Evolutionary conservation across 495 filamentous ascomycete species (phyloP), one percentile per base, ranked within the genome.

Genomic region (Penicillium psychrofluorescens): DNA sequence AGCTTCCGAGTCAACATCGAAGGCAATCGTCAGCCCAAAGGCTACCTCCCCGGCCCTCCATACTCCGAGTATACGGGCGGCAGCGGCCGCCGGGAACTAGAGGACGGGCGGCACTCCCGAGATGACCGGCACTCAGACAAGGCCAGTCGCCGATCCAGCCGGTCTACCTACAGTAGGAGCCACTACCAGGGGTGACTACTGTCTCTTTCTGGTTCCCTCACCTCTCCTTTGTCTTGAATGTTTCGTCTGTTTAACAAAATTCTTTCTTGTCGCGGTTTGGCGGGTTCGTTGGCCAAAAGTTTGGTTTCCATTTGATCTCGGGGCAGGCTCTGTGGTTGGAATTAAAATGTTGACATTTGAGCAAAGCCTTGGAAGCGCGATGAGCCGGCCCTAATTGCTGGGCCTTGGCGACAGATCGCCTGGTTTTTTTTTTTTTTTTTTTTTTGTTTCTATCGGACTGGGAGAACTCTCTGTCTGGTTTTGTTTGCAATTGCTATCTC

Each of bases 121-220:
- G 52, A 55, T 11, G 67, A 69, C 36, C 58, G 56, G 34, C 62
- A 62, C 36, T 66, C 65, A 7, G 70, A 73, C n/a, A 62, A 61
- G 10, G 58, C 49, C 15, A 66, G 55, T 51, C 63, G 62, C 36
- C 62, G 64, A 30, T 66, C 63, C 22, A 66, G 61, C 46, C 62
- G 61, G 43, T 72, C 70, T 8, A 57, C 45, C 44, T 71, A 68
- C 43, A 58, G 60, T 38, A 46, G 50, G 39, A 31, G 11, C 34
- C 49, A 46, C 31, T 50, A 50, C 40, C 38, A 50, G 27, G 27
- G 12, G 29, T 56, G 27, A 53, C 48, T 16, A 38, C 39, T 31
- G 29, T 33, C 22, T 22, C 22, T 22, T 22, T 6, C 22, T 22
- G 4, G 28, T 8, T n/a, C 38, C 22, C 4, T 35, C 30, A 15